A percentile compares a stretch with the other conserved stretches of the same genome.
Conservation (phyloP, 2,329 filamentous ascomycete species). For the Leptographium radiaticola region DNA sequence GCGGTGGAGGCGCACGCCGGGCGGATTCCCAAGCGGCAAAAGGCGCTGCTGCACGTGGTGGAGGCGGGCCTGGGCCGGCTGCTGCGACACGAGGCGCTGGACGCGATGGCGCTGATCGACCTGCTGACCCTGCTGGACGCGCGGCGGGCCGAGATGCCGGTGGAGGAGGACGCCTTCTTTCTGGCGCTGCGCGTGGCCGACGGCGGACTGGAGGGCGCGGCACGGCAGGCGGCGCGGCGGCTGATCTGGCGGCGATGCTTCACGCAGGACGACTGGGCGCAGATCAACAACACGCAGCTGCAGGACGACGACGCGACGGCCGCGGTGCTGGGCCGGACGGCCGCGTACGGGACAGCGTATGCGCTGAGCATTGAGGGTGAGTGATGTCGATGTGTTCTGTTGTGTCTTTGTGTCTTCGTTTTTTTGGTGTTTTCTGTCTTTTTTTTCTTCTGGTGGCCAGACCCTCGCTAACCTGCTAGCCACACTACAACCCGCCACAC, state of each 20-base stretch:
- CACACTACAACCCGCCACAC: conserved; percentile 18
- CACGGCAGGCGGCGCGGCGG: conserved; percentile 43
- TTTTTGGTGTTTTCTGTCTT: neutral
- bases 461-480: conserved; percentile 19
- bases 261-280: conserved; percentile 72
- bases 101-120: conserved; percentile 66
- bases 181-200: conserved; percentile 52
- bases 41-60: conserved; percentile 58
- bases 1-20: conserved; percentile 55
- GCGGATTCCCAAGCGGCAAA: conserved; percentile 42
- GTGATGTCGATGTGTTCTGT: conserved; percentile 11
- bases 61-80: conserved; percentile 57
- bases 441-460: conserved; percentile 21
- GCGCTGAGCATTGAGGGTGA: conserved; percentile 54
- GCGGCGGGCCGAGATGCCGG: conserved; percentile 31
- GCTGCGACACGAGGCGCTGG: conserved; percentile 58
- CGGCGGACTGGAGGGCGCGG: conserved; percentile 39
- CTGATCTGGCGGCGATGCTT: conserved; percentile 81
- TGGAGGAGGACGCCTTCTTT: conserved; percentile 58
- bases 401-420: neutral
- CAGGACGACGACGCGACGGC: conserved; percentile 59
- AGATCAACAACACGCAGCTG: conserved; percentile 63
- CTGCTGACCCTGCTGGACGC: conserved; percentile 69
- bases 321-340: conserved; percentile 48
- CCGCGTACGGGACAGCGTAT: conserved; percentile 54